Evolutionary conservation across 2,329 filamentous ascomycete species (phyloP), one percentile per base, ranked within the genome.

Genomic region (Madurella mycetomatis): DNA sequence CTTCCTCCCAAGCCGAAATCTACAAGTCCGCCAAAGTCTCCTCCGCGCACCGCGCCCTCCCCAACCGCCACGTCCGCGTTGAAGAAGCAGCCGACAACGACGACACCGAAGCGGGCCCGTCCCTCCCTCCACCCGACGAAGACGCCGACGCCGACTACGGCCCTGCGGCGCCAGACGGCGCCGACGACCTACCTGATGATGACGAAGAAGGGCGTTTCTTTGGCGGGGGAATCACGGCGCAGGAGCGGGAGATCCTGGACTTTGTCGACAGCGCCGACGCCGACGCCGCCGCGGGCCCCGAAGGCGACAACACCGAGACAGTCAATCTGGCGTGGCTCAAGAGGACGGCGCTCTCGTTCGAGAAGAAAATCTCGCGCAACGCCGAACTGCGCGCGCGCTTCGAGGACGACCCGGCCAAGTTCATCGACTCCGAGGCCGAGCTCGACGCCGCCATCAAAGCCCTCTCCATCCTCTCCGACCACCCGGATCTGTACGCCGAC

Each of bases 191-290:
- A 11, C 68, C 66, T 3, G 69, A 65, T 53, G 88, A 92, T 62
- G 92, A 96, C 64, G 90, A 96, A 50, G 94, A 95, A 60, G 94
- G 92, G 1, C 86, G 94, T 11, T 99, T 99, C 76, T 99, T 96
- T 64, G 94, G 92, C 42, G 89, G 91, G 51, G 94, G 94, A 34
- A 87, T 99, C 64, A 90, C 87, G 25, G 80, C 85, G 54, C 81
- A 90, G 61, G 90, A 95, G 61, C 86, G 85, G 2, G 83, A 91
- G 63, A 89, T 94, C 17, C 80, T 99, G 65, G 88, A 97, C 71
- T 97, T 87, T 67, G 83, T 99, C 58, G 90, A 96, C 58, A 76
- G 81, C 54, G 78, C 83, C 61, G 84, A 55, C n/a, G n/a, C n/a
- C 47, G 66, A 57, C 41, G 60, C 64, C 65, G 71, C 70, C 17